A percentile compares a stretch with the other conserved stretches of the same genome.
phyloP scores from a whole-genome alignment of 208 protist genomes.

The Porcisia deanei region DNA sequence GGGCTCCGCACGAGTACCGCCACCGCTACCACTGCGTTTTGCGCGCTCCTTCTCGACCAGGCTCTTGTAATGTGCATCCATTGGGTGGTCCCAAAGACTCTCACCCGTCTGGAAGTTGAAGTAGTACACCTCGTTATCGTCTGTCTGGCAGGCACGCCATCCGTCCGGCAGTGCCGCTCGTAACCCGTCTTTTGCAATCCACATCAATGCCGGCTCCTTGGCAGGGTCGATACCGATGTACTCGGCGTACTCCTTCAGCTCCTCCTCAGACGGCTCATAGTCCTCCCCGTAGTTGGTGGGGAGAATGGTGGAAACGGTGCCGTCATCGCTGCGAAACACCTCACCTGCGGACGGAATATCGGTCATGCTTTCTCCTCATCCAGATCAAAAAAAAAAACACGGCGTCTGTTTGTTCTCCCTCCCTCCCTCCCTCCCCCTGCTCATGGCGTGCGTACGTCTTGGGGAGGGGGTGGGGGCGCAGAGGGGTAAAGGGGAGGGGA shows the following conservation, averaged over 20 bases:
- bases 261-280: constrained; percentile 85
- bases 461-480: no score
- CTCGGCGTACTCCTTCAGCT: constrained; percentile 93
- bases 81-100: constrained; percentile 94
- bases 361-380: constrained; percentile 15
- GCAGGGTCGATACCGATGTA: constrained; percentile 92
- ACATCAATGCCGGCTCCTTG: constrained; percentile 83
- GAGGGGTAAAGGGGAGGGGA: no score
- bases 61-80: constrained; percentile 90
- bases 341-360: constrained; percentile 66
- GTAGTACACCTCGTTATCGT: constrained; percentile 93
- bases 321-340: constrained; percentile 76
- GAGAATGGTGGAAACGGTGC: constrained; percentile 86
- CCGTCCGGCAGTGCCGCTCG: constrained; percentile 87
- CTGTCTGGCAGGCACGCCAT: constrained; percentile 93
- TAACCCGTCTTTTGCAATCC: constrained; percentile 92
- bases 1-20: not conserved
- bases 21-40: constrained; percentile 21
- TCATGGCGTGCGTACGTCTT: not conserved
- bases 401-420: not conserved
- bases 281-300: constrained; percentile 87
- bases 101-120: constrained; percentile 94
- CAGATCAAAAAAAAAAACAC: no score
- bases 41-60: constrained; percentile 58
- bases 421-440: not conserved